Evolutionary conservation across 805 yeast genomes (phyloP), one percentile per base, ranked within the genome.

Genomic region (Candida morakotiae): DNA sequence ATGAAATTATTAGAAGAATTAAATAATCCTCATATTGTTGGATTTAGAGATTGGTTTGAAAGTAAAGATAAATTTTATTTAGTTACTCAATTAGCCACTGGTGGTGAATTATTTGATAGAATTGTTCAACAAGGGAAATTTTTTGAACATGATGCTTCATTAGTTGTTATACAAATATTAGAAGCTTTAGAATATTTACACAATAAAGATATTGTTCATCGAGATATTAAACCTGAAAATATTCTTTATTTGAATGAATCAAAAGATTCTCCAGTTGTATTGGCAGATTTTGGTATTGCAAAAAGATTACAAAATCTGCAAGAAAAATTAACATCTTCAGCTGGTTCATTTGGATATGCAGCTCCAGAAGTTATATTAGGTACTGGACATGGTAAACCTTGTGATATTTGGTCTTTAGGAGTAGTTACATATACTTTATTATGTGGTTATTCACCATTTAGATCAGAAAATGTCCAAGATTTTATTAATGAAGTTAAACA

Each of bases 401-500:
- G 93, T 34, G 98, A 93, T 60, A 82, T 93, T 15, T 93, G 98
- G 98, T 87, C 96, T 2, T 91, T 89, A 68, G 98, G 98, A 45
- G 95, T 93, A 22, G 98, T 93, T 1, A 64, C 93, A 35, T 93
- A 87, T 55, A 98, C 93, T 5, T 69, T 93, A 43, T 96, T 93
- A 2, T 89, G 97, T 58, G 99, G 99, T 38, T 88, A 87, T 57
- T 98, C 93, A 9, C 99, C 99, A 6, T 93, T 93, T 58, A 66
- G 89, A 35, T 79, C 96, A 0, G 96, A 89, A 53, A 81, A 77
- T 32, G 87, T 84, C 1, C 75, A 72, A 38, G 94, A 85, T 38
- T 91, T 93, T 55, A 62, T 91, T 32, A 76, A 75, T 30, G 98
- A 91, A 56, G 93, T 87, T 39, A 67, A 71, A 37, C 58, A 75